A percentile compares a stretch with the other conserved stretches of the same genome.
Evolutionary conservation across 305 asterid species (phyloP).

Genomic region (Plantago rigida): DNA sequence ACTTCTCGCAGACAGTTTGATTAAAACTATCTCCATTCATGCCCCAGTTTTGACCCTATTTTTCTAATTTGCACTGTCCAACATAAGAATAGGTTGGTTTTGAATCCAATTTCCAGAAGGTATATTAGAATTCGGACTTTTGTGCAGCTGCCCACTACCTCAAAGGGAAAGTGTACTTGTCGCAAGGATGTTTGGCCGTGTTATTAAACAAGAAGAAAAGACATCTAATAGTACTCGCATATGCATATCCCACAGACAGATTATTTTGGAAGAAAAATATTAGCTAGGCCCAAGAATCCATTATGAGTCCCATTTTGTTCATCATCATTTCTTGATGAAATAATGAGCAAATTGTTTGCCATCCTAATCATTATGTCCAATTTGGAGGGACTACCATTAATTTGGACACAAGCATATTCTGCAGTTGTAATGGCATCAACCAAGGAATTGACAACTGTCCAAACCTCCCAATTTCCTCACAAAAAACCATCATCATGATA

Average conservation of each 20-base stretch:
- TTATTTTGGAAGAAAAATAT: not conserved
- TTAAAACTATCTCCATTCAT: no score
- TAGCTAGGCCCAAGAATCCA: constrained; percentile 2
- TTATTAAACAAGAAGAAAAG: not conserved
- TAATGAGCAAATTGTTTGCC: not conserved
- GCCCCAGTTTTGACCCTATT: no score
- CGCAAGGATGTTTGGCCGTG: not conserved
- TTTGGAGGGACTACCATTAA: not conserved
- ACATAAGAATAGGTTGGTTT: no score
- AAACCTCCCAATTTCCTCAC: not conserved
- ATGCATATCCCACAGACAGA: not conserved
- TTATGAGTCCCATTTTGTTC: constrained; percentile 9
- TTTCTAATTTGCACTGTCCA: no score
- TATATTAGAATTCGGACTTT: no score
- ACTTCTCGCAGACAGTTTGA: no score
- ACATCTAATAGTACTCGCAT: not conserved
- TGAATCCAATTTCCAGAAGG: no score
- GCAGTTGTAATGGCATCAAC: constrained; percentile 11
- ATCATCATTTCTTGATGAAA: not conserved
- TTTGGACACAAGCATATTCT: constrained; percentile 14
- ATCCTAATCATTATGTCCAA: not conserved
- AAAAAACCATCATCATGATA: no score
- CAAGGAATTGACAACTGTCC: constrained; percentile 7
- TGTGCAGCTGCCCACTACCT: no score
- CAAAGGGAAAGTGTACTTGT: not conserved